Evolutionary conservation across 805 yeast genomes (phyloP).

Genomic region (Debaryomyces maramus): DNA sequence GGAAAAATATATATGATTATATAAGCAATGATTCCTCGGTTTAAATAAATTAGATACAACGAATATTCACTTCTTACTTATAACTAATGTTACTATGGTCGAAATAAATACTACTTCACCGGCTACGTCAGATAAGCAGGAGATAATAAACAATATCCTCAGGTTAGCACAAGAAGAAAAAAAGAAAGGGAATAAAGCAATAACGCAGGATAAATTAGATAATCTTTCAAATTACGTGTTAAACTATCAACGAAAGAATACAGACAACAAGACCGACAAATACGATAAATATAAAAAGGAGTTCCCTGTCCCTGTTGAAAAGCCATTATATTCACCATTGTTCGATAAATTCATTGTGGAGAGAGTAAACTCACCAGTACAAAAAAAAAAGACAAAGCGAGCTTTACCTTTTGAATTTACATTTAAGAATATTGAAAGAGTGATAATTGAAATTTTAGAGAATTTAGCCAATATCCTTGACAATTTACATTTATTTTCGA

Average conservation of each 20-base stretch:
- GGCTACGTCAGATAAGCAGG: constrained; percentile 13
- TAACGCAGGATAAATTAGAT: constrained; percentile 37
- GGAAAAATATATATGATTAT: too few relatives aligned
- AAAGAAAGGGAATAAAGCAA: constrained; percentile 35
- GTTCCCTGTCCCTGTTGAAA: constrained; percentile 21
- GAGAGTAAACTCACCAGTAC: constrained; percentile 4
- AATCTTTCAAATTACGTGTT: constrained; percentile 29
- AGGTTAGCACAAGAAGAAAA: constrained; percentile 39
- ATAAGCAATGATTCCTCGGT: constrained; percentile 4
- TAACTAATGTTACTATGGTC: background rate
- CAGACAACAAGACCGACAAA: constrained; percentile 6
- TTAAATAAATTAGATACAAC: too few relatives aligned
- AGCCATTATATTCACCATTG: constrained; percentile 34
- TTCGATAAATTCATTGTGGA: constrained; percentile 27
- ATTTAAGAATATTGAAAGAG: constrained; percentile 30
- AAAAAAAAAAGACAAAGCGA: background rate
- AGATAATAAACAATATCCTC: constrained; percentile 27
- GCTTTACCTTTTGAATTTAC: constrained; percentile 19
- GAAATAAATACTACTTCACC: background rate
- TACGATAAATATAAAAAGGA: background rate
- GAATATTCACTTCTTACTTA: too few relatives aligned
- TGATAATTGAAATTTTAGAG: constrained; percentile 33
- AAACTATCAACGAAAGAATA: constrained; percentile 10
- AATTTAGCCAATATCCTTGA: constrained; percentile 39
- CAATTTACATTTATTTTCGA: constrained; percentile 41